phyloP scores from a whole-genome alignment of 2,329 filamentous ascomycete genomes.

The Lecanicillium sp. region DNA sequence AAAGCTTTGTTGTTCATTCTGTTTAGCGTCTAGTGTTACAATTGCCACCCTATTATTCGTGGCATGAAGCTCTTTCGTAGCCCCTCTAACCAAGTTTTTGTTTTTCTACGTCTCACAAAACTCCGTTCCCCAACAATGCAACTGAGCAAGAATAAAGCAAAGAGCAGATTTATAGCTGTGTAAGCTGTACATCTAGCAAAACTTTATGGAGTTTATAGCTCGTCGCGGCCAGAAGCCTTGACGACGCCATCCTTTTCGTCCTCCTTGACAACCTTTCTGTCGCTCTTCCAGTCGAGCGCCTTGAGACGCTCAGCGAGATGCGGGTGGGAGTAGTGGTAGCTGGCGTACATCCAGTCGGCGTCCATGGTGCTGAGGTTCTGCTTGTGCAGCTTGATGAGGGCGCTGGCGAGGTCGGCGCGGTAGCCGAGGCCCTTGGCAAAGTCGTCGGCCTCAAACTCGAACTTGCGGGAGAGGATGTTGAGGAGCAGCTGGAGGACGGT shows the following conservation, averaged over 20 bases:
- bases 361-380: constrained; percentile 99
- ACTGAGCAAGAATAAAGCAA: no score
- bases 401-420: constrained; percentile 71
- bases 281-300: constrained; percentile 79
- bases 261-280: constrained; percentile 31
- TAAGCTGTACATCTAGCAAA: no score
- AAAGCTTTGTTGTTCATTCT: no score
- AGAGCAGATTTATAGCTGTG: no score
- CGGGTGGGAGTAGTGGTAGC: constrained; percentile 97
- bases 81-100: no score
- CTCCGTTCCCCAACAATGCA: not conserved
- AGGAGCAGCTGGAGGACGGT: constrained; percentile 90
- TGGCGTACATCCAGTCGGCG: constrained; percentile 96
- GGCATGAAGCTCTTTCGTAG: no score
- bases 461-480: constrained; percentile 90
- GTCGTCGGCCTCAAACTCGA: constrained; percentile 91
- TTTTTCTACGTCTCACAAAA: no score
- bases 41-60: no score
- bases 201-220: constrained; percentile 40
- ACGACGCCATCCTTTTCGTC: constrained; percentile 40
- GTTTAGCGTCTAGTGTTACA: no score
- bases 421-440: constrained; percentile 86
- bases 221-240: constrained; percentile 68
- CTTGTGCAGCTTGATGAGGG: constrained; percentile 94
- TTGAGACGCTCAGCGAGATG: constrained; percentile 89